Conservation (phyloP, 805 yeast genomes). For the Metschnikowia matae region DNA sequence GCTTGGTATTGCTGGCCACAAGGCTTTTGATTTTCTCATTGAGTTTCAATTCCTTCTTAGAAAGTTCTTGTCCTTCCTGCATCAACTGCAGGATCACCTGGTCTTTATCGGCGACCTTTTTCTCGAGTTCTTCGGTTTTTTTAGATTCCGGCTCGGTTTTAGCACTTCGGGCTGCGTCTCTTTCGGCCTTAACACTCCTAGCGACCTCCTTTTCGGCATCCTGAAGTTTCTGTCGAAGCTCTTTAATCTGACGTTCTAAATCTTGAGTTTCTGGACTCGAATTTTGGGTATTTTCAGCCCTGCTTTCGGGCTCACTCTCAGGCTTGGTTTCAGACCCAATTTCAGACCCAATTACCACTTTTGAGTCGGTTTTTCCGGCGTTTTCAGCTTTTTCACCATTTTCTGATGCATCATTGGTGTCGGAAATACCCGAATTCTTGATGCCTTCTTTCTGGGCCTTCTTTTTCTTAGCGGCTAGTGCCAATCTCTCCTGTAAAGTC, state of each 20-base stretch:
- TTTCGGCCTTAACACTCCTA: neutral
- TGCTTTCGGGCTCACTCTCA: neutral
- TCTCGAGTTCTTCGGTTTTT: constrained; percentile 14
- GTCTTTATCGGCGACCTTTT: constrained; percentile 48
- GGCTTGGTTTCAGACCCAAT: neutral
- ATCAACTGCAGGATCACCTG: constrained; percentile 59
- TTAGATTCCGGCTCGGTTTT: neutral
- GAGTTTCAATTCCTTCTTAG: constrained; percentile 65
- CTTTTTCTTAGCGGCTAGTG: constrained; percentile 65
- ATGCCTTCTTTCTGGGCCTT: constrained; percentile 6
- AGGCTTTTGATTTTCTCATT: constrained; percentile 64
- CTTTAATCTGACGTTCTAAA: neutral
- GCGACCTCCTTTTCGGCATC: neutral
- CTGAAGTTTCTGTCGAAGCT: neutral
- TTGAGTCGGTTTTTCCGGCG: neutral
- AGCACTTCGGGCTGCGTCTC: neutral
- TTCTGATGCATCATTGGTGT: neutral
- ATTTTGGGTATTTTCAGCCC: neutral
- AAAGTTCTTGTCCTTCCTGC: constrained; percentile 71
- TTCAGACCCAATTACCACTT: neutral
- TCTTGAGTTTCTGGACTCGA: neutral
- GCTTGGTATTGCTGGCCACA: constrained; percentile 31
- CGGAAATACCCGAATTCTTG: neutral
- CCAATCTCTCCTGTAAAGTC: constrained; percentile 80
- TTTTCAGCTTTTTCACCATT: neutral